A percentile compares a stretch with the other conserved stretches of the same genome.
phyloP scores from a whole-genome alignment of 768 basidiomycete genomes.

The Arthromyces matolae region DNA sequence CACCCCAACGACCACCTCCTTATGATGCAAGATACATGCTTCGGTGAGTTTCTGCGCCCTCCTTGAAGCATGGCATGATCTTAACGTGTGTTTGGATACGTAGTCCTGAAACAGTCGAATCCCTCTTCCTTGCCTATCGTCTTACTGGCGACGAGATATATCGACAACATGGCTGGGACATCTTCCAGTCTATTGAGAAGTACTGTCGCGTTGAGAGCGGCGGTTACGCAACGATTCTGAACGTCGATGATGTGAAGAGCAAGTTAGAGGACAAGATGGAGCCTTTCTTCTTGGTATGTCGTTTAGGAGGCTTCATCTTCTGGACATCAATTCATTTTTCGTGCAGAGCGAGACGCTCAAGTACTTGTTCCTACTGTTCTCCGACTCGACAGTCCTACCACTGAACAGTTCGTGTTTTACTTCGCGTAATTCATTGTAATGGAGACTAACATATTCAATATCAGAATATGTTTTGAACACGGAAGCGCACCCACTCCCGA shows the following conservation, averaged over 20 bases:
- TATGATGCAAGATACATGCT: slow-evolving; percentile 94
- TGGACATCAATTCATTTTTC: not conserved
- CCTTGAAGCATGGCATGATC: not conserved
- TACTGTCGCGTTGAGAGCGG: slow-evolving; percentile 75
- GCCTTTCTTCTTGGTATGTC: slow-evolving; percentile 86
- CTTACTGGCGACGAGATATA: slow-evolving; percentile 82
- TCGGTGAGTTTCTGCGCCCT: slow-evolving; percentile 39
- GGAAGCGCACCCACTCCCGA: slow-evolving; percentile 50
- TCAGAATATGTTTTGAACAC: slow-evolving; percentile 93
- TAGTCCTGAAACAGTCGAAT: slow-evolving; percentile 11
- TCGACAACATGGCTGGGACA: slow-evolving; percentile 81
- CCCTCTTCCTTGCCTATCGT: slow-evolving; percentile 83
- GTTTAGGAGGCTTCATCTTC: too few relatives aligned
- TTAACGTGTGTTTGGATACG: not conserved
- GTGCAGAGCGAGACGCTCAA: slow-evolving; percentile 84
- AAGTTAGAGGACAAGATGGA: slow-evolving; percentile 89
- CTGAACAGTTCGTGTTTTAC: slow-evolving; percentile 69
- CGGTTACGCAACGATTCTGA: slow-evolving; percentile 81
- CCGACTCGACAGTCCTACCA: slow-evolving; percentile 69
- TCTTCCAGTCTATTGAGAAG: slow-evolving; percentile 87
- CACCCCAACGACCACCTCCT: slow-evolving; percentile 34
- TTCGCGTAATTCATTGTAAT: not conserved
- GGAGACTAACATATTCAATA: not conserved
- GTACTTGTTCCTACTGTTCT: slow-evolving; percentile 88
- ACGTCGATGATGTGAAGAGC: slow-evolving; percentile 76